Base-by-base conservation (phyloP, 164 flowering plant genomes). In the Cinnamomum chago region DNA sequence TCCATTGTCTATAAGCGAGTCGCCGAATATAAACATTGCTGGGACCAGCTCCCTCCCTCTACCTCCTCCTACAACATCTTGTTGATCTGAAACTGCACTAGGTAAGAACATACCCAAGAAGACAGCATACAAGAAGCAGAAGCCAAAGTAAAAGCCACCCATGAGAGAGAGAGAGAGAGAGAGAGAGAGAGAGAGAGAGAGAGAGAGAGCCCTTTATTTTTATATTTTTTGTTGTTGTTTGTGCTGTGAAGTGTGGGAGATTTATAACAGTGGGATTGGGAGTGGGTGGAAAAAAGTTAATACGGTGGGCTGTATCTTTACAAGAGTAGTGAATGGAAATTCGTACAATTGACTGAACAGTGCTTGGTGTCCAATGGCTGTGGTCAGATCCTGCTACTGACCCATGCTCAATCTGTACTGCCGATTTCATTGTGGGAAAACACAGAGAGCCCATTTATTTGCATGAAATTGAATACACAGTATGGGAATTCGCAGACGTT, bases 1-100 rank as follows among this genome's bases (percentile, higher is more conserved):
- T 13, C 96, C 96, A 82, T 87, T 88, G 80, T 90, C 96, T 24
- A 90, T 85, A 11, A 91, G 86, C 10, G 94, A 90, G 75, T 91
- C 94, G 4, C 96, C 96, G 50, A 91, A 90, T 10, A 88, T 71
- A 73, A 89, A 92, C 82, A 92, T 58, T 2, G 97, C 97, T 4
- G 92, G 95, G 13, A 85, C 92, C 82, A 82, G 50, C 74, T 79
- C 92, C 47, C 66, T 25, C 69, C 17, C 50, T 30, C 33, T 17
- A 9, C 50, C 40, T 15, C 10, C 47, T 25, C 23, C 69, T 64
- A 3, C 60, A 55, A 3, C 60, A 15, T 55, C 60, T 55, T 55
- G 20, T 55, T 55, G 60, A 55, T n/a, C 20, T 17, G 60, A 55
- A 55, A 15, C 60, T 14, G 18, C n/a, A 55, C 60, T 5, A 18